Conservation (phyloP, 2,329 filamentous ascomycete species). For the Coccinonectria pachysandricola region DNA sequence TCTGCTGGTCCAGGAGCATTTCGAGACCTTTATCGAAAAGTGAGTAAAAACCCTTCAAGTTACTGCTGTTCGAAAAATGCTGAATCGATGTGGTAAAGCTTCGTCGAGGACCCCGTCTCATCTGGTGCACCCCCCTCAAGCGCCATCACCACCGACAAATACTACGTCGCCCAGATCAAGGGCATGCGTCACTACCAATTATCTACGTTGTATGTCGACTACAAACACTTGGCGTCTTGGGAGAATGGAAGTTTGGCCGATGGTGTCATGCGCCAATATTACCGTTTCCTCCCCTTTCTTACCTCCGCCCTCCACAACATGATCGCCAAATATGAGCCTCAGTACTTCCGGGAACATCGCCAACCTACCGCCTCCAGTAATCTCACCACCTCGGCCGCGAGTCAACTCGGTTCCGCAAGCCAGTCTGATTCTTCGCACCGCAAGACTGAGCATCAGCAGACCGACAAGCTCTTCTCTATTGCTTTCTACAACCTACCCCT, state of each 20-base stretch:
- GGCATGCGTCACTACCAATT: constrained; percentile 63
- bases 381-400: constrained; percentile 56
- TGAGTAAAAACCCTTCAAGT: constrained; percentile 31
- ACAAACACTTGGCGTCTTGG: constrained; percentile 68
- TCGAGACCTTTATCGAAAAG: constrained; percentile 73
- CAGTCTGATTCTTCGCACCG: constrained; percentile 60
- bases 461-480: constrained; percentile 88
- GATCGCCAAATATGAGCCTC: constrained; percentile 87
- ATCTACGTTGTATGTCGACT: constrained; percentile 83
- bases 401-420: constrained; percentile 50
- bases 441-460: constrained; percentile 88
- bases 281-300: constrained; percentile 88
- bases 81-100: constrained; percentile 36
- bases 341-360: constrained; percentile 87
- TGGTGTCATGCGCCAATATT: constrained; percentile 83
- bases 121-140: constrained; percentile 57
- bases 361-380: constrained; percentile 70
- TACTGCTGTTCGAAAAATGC: too few relatives aligned
- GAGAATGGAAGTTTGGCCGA: constrained; percentile 74
- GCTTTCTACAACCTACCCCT: constrained; percentile 90
- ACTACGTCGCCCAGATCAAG: constrained; percentile 77
- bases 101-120: constrained; percentile 56
- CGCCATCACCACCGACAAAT: constrained; percentile 65
- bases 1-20: constrained; percentile 62
- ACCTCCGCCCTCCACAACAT: constrained; percentile 82